Evolutionary conservation across 257 asterid species (phyloP), one percentile per base, ranked within the genome.

Genomic region (Misopates orontium): DNA sequence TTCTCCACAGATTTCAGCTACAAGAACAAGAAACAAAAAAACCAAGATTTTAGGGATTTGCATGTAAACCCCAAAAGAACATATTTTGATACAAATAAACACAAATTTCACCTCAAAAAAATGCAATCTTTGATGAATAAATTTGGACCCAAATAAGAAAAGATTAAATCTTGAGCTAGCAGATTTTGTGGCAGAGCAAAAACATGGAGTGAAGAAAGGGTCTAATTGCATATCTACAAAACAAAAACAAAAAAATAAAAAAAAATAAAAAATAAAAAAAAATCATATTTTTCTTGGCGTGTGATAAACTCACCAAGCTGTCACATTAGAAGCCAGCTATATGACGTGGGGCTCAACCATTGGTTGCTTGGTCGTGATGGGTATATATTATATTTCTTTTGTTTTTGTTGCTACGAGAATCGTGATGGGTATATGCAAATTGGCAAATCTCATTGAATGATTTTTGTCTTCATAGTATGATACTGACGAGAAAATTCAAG

Each of bases 1-100:
- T 31, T 40, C 24, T 19, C 20, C 32, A 28, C 51, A 74, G 75
- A 69, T 61, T 67, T 70, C 69, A 66, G 71, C 51, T 36, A 39
- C 64, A 70, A 4, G 22, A 62, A 62, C 64, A 70, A 52, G 22
- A 47, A 52, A 47, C n/a, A 18, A 47, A 18, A 50, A 16, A 53
- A 48, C 8, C 63, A 54, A 62, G 57, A 70, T 39, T 32, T 47
- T 31, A 58, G 41, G 51, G 69, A 28, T 64, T 31, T 39, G 17
- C 32, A 31, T 4, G 19, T 10, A 64, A 47, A 10, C 5, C 14
- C 5, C 4, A 19, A 48, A 50, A 25, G 31, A 13, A 18, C 28
- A 64, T 11, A 25, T 32, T 18, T 31, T 52, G 28, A 64, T 18
- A 59, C 20, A 19, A 28, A 41, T 17, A 62, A 60, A 42, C 20